These are phyloP conservation scores for Trichosporon ovoides DNA, from an alignment of 1,284 basidiomycete genomes.

Conservation along the genomic window DNA sequence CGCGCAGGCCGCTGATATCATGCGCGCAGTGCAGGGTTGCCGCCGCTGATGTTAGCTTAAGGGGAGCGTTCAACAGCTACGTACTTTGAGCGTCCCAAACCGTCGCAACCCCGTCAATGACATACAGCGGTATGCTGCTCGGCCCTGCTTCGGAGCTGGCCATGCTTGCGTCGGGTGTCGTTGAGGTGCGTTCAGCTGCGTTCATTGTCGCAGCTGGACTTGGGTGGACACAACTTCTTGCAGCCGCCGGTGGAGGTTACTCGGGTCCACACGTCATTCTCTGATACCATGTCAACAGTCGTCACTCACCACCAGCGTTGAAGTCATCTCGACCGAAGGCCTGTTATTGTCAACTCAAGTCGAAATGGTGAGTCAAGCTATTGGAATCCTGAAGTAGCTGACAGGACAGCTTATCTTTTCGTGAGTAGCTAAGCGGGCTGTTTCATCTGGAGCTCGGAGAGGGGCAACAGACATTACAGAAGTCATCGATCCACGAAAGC, in stretches of 20 bases:
- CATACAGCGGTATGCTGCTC: conserved; percentile 40
- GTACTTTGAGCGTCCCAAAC: conserved; percentile 47
- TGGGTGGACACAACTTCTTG: conserved; percentile 4
- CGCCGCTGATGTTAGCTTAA: conserved; percentile 55
- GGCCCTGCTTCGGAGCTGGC: conserved; percentile 2
- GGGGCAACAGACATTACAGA: too few species aligned
- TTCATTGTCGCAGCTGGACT: not conserved
- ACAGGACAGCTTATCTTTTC: conserved; percentile 2
- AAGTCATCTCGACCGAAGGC: not conserved
- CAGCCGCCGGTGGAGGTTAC: not conserved
- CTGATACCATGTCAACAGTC: not conserved
- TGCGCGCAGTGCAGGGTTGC: conserved; percentile 69
- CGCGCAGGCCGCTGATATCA: conserved; percentile 75
- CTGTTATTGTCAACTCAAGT: conserved; percentile 1
- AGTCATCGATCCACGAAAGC: too few species aligned
- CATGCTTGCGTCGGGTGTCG: conserved; percentile 6
- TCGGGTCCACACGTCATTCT: conserved; percentile 1
- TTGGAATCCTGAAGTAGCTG: not conserved
- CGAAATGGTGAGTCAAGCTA: conserved; percentile 2
- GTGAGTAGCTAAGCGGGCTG: too few species aligned
- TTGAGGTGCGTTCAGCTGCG: not conserved
- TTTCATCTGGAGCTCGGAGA: too few species aligned
- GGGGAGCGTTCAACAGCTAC: not conserved
- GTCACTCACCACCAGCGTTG: not conserved
- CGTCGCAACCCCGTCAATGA: conserved; percentile 45